Evolutionary conservation across 2,329 filamentous ascomycete species (phyloP), one percentile per base, ranked within the genome.

Genomic region (Penicillium sp.): DNA sequence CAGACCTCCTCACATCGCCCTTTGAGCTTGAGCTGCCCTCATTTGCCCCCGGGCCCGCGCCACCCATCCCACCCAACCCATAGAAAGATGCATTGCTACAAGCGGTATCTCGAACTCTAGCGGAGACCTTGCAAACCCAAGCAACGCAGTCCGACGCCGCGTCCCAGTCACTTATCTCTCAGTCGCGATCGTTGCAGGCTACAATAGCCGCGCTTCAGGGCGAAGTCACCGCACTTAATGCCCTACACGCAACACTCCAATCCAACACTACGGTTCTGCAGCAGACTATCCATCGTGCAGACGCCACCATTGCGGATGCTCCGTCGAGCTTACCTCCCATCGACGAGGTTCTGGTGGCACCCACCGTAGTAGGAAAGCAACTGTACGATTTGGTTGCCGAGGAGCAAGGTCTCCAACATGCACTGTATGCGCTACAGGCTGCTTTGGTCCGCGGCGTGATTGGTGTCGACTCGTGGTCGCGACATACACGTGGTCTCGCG

Each of bases 61-160:
- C 93, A 0, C 90, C 91, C 0, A 89, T 96, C 26, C 91, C 93
- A 0, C 90, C 89, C 0, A 98, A 98, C 61, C 93, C 93, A 0
- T 89, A 97, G 69, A 96, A 95, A 65, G 89, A 97, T 67, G 85
- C 86, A 16, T 79, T 97, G 13, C 77, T 95, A 3, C 78, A 79
- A 43, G 86, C 89, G 36, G 78, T 97, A 24, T 89, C 85, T 28
- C 75, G 78, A 46, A 80, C 83, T 0, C 74, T 97, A 3, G 76
- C 82, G 44, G 73, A 79, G 31, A 83, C 87, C 52, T 82, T 90
- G 13, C 81, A 83, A 51, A 78, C 79, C 39, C 84, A 82, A 43
- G 78, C 86, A 38, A 70, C 78, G 22, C 86, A 93, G 61, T 90
- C 90, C 56, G 77, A 81, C 14, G 77, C 85, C 11, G 87, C 86